Base-by-base conservation (phyloP, 495 filamentous ascomycete genomes). In the Podospora fimiseda region DNA sequence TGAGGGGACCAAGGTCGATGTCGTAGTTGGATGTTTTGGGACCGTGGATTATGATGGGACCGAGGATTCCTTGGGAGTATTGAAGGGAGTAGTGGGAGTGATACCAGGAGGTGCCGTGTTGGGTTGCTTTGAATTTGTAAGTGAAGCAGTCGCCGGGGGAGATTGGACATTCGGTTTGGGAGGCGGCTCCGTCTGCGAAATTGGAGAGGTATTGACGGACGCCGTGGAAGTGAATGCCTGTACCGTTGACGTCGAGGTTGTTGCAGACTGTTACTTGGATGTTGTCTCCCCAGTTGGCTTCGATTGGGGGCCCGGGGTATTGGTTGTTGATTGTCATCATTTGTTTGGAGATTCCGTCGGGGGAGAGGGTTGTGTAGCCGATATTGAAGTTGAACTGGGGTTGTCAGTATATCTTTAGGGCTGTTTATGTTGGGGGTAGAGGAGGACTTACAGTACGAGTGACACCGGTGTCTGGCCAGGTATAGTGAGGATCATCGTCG, bases 41-140 rank as follows among this genome's bases (percentile, higher is more conserved):
- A 1, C 61, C 61, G 20, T 70, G 66, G 59, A 79, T 71, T 42
- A 78, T 59, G 7, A 82, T 67, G 6, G 67, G 57, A 16, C 78
- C 78, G 16, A 68, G 59, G 11, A 76, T 59, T 4, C 79, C 78
- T 50, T 79, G 70, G 37, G 63, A 68, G 47, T 74, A 74, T 56
- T 86, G 82, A 14, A 76, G 61, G 6, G 70, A 72, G 56, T 77
- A 82, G 58, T 86, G 83, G 24, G 69, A 74, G 58, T 85, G 83
- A 48, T 84, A 63, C 81, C 80, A 86, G 3, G 74, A 68, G 0
- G 75, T 76, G 2, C 83, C 84, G 54, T 86, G 84, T 48, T 72
- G 63, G 0, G 30, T 60, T 9, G 51, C 58, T 18, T 54, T 45
- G 23, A 66, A 68, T 0, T 20, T 40, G 52, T 71, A 70, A 0